Base-by-base conservation (phyloP, 192 early-diverging fungal genomes). In the Rhizoclosmatium globosum region DNA sequence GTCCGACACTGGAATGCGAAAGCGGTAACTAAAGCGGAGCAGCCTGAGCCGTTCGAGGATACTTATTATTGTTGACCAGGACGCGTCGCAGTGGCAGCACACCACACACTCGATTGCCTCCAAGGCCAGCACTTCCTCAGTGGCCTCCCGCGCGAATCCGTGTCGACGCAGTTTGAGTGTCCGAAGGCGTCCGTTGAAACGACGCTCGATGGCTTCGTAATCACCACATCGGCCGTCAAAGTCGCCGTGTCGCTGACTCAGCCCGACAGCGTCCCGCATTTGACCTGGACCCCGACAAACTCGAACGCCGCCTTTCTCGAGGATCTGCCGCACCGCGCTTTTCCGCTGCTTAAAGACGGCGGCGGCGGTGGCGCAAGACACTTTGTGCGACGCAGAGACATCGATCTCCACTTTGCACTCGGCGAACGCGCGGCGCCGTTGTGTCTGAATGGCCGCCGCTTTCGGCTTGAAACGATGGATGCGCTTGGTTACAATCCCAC, bases 401-500 rank as follows among this genome's bases (percentile, higher is more conserved):
- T 77, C 11, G 77, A 81, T 44, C 67, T 68, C 43, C 85, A 88
- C 53, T 88, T 84, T 64, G 90, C 62, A 19, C 74, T 90, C 1
- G 90, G 90, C 21, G 90, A 91, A 71, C 84, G 82, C 11, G 81
- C 87, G 1, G 77, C 82, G 9, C 75, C 78, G 1, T 58, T 91
- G 3, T 74, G 82, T 21, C 80, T 91, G 17, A 85, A 83, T 68
- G 81, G 82, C 13, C 72, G 87, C 9, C 47, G 83, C 2, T 89
- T 89, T 80, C n/a, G 86, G 46, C 75, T 91, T 6, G 85, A 86
- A 50, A 79, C 84, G 15, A 56, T 87, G 67, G 90, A 91, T 73
- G 78, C 88, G 50, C 77, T 91, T 77, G 90, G 90, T 3, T 91
- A 91, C 69, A 84, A 91, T 66, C 77, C 89, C 11, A 77, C 83